These are phyloP conservation scores for Claviceps citrina DNA, from an alignment of 2,329 filamentous ascomycete species.

Conservation along the genomic window DNA sequence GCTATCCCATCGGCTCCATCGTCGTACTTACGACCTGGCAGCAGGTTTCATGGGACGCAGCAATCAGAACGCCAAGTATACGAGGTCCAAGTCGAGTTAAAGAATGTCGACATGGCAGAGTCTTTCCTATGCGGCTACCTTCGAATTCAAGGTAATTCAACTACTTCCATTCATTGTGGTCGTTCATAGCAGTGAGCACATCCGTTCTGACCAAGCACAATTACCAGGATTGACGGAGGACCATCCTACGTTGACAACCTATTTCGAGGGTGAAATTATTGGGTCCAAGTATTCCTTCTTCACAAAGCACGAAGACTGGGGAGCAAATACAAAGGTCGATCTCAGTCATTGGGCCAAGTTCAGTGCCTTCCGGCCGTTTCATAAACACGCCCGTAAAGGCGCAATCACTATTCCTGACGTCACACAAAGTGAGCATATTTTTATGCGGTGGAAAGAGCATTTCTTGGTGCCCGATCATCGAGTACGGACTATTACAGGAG, in stretches of 20 bases:
- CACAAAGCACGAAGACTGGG: constrained; percentile 81
- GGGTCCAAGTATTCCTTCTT: constrained; percentile 88
- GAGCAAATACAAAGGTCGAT: constrained; percentile 80
- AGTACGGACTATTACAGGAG: constrained; percentile 78
- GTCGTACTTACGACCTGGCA: constrained; percentile 73
- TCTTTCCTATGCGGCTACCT: constrained; percentile 92
- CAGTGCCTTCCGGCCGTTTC: constrained; percentile 64
- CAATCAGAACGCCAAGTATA: constrained; percentile 87
- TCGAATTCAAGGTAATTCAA: constrained; percentile 65
- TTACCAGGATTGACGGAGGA: constrained; percentile 72
- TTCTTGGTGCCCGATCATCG: constrained; percentile 92
- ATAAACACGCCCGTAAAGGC: constrained; percentile 41
- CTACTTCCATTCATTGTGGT: neutral
- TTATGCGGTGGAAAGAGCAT: constrained; percentile 99
- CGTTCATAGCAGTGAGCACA: neutral
- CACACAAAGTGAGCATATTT: constrained; percentile 72
- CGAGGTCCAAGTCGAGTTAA: constrained; percentile 91
- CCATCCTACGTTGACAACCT: constrained; percentile 93
- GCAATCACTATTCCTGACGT: constrained; percentile 49
- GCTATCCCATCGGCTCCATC: constrained; percentile 66
- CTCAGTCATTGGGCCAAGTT: constrained; percentile 89
- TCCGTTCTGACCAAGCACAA: neutral
- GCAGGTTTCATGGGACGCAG: constrained; percentile 78
- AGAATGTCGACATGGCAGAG: constrained; percentile 86
- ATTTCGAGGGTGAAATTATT: constrained; percentile 96